Evolutionary conservation across 177 flowering plant genomes (phyloP).

Genomic region (Telopea speciosissima): DNA sequence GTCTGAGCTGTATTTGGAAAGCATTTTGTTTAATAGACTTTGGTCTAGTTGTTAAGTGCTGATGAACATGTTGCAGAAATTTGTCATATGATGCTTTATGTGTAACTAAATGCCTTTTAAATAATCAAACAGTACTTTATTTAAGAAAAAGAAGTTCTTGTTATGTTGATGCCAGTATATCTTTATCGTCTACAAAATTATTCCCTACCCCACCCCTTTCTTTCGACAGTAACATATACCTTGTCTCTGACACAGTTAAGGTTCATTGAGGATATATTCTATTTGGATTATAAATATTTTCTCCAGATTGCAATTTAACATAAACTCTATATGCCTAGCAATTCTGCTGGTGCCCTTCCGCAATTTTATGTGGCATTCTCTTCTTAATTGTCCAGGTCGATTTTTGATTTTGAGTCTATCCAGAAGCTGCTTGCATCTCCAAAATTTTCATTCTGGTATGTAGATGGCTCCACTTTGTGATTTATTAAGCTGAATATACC

Average conservation of each 20-base stretch:
- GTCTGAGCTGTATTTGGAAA: too few relatives aligned
- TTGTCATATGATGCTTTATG: not conserved
- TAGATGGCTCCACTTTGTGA: not conserved
- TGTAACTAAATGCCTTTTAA: not conserved
- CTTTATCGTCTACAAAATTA: not conserved
- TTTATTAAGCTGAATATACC: not conserved
- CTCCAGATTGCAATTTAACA: too few relatives aligned
- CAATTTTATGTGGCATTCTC: slow-evolving; percentile 1
- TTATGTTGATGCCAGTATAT: not conserved
- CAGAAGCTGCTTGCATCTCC: slow-evolving; percentile 80
- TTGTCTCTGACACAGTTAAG: not conserved
- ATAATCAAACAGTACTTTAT: not conserved
- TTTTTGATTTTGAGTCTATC: slow-evolving; percentile 82
- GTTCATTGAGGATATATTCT: not conserved
- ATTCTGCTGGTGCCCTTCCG: not conserved
- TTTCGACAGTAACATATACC: not conserved
- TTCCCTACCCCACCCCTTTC: not conserved
- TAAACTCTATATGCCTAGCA: not conserved
- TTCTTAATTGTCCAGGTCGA: slow-evolving; percentile 51
- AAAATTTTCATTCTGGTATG: slow-evolving; percentile 88
- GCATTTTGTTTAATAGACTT: too few relatives aligned
- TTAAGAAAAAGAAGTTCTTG: not conserved
- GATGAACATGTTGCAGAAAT: not conserved
- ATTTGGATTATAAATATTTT: too few relatives aligned
- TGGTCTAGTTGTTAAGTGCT: not conserved